Conservation (phyloP, 2,329 filamentous ascomycete species). For the Fusarium sp. region DNA sequence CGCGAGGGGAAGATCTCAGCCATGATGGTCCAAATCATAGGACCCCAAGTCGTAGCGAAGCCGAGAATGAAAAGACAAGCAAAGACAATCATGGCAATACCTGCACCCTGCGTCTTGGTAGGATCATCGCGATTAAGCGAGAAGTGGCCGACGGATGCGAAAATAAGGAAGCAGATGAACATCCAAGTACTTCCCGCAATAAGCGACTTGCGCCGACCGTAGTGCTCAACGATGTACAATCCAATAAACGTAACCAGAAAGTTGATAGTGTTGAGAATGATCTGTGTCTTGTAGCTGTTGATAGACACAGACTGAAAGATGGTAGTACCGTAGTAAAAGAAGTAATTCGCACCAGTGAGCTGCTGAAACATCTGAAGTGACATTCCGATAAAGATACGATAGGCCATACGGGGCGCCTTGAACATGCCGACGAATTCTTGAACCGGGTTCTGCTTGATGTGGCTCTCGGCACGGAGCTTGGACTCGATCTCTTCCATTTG, state of each 20-base stretch:
- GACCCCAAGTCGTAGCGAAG: conserved; percentile 74
- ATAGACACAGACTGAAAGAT: conserved; percentile 57
- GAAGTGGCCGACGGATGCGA: conserved; percentile 63
- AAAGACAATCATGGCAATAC: conserved; percentile 70
- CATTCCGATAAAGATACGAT: conserved; percentile 69
- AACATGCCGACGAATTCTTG: conserved; percentile 68
- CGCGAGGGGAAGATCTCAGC: conserved; percentile 72
- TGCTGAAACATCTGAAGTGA: conserved; percentile 73
- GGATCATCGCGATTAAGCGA: conserved; percentile 51
- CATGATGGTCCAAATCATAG: conserved; percentile 71
- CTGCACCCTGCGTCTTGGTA: conserved; percentile 52
- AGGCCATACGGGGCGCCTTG: conserved; percentile 69
- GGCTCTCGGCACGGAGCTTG: conserved; percentile 61
- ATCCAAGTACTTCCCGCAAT: conserved; percentile 71
- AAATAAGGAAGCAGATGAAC: conserved; percentile 68
- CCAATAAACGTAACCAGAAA: conserved; percentile 73
- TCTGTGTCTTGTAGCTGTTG: conserved; percentile 72
- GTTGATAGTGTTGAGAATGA: conserved; percentile 74
- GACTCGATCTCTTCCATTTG: conserved; percentile 64
- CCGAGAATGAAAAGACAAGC: conserved; percentile 71
- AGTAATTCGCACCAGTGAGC: conserved; percentile 73
- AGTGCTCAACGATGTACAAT: conserved; percentile 75
- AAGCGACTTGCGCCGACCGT: conserved; percentile 70
- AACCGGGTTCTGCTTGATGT: conserved; percentile 52
- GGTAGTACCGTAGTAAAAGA: conserved; percentile 71